A percentile compares a stretch with the other conserved stretches of the same genome.
Evolutionary conservation across 2,329 filamentous ascomycete genomes (phyloP).

Genomic region (Arachnomyces sp.): DNA sequence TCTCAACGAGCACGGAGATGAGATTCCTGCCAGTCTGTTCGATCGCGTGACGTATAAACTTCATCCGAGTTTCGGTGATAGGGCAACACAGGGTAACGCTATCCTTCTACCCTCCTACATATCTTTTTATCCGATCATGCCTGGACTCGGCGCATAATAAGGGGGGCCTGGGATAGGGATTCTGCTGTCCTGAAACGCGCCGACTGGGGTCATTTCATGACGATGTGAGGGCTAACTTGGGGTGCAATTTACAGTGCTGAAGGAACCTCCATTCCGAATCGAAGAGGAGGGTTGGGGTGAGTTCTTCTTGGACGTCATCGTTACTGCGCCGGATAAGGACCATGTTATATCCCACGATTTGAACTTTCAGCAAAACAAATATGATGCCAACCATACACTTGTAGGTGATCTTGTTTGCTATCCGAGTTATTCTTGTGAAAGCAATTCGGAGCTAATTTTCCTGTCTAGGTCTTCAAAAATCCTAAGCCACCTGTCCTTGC

Average conservation of each 20-base stretch:
- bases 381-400: slow-evolving; percentile 74
- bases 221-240: background rate
- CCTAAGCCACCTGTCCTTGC: slow-evolving; percentile 79
- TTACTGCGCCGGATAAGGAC: slow-evolving; percentile 82
- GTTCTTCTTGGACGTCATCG: slow-evolving; percentile 86
- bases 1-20: slow-evolving; percentile 76
- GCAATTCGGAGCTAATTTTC: slow-evolving; percentile 2
- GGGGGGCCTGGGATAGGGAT: too few species aligned
- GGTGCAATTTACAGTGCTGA: slow-evolving; percentile 54
- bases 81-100: slow-evolving; percentile 68
- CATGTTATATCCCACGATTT: slow-evolving; percentile 77
- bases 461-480: slow-evolving; percentile 69
- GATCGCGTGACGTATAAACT: slow-evolving; percentile 89
- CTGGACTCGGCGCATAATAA: background rate
- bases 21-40: slow-evolving; percentile 76
- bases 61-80: slow-evolving; percentile 86
- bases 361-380: slow-evolving; percentile 75
- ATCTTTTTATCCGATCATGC: slow-evolving; percentile 7
- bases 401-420: slow-evolving; percentile 35
- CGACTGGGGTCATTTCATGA: background rate
- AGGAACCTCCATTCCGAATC: slow-evolving; percentile 79
- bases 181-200: background rate
- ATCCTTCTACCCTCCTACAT: slow-evolving; percentile 3
- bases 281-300: slow-evolving; percentile 96
- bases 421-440: background rate